phyloP scores from a whole-genome alignment of 139 green algal genomes.

The Chlorella vulgaris region DNA sequence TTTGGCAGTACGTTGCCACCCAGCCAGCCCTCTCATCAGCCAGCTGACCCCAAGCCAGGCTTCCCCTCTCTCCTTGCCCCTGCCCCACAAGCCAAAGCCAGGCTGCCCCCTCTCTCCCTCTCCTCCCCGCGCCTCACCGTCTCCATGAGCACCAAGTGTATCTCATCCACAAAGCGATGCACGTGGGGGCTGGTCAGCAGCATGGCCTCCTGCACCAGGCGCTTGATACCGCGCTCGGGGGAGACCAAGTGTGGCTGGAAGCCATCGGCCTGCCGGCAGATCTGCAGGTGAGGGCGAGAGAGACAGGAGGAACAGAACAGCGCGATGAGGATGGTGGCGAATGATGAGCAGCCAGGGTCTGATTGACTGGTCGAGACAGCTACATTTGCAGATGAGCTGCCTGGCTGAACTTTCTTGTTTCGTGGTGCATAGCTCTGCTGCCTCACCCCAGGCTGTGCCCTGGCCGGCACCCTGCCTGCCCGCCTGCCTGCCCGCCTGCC shows the following conservation, averaged over 20 bases:
- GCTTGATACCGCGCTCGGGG: slow-evolving; percentile 80
- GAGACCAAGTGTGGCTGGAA: slow-evolving; percentile 90
- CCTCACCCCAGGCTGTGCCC: too few species aligned
- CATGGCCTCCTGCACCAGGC: slow-evolving; percentile 75
- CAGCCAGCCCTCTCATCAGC: too few species aligned
- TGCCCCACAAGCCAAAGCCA: neutral
- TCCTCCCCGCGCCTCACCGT: slow-evolving; percentile 29
- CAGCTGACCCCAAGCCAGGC: too few species aligned
- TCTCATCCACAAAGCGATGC: slow-evolving; percentile 64
- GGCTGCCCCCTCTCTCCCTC: neutral
- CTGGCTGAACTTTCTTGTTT: too few species aligned
- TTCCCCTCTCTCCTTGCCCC: too few species aligned
- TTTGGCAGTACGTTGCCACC: too few species aligned
- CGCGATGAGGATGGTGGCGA: neutral
- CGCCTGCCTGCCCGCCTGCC: neutral
- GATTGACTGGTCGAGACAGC: too few species aligned
- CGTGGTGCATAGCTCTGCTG: too few species aligned
- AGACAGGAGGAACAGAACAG: neutral
- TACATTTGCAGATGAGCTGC: neutral
- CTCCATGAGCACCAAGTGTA: slow-evolving; percentile 51
- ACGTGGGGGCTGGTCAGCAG: slow-evolving; percentile 61
- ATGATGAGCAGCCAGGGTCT: too few species aligned
- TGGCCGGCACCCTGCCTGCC: too few species aligned
- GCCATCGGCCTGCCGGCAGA: slow-evolving; percentile 80
- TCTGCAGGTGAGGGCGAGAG: slow-evolving; percentile 48